phyloP scores from a whole-genome alignment of 768 basidiomycete genomes.

The Gyrodon lividus region DNA sequence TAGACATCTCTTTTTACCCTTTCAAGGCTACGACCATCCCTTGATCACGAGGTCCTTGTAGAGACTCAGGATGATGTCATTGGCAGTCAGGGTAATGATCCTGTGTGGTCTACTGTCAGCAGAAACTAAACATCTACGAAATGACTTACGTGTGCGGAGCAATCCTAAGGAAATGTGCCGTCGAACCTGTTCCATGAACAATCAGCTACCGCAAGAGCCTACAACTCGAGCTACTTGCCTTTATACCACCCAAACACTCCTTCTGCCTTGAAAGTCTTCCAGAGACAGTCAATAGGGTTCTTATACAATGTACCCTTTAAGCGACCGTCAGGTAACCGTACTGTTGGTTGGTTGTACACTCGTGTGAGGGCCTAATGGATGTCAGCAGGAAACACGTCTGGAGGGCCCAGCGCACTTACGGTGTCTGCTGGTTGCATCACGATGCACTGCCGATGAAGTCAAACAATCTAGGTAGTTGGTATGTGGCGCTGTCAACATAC shows the following conservation, averaged over 20 bases:
- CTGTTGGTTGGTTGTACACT: conserved; percentile 94
- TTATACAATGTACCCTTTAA: conserved; percentile 77
- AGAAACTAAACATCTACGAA: background rate
- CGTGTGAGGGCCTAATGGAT: conserved; percentile 73
- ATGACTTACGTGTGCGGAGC: conserved; percentile 81
- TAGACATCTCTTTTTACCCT: background rate
- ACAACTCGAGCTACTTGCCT: conserved; percentile 43
- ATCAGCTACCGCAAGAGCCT: background rate
- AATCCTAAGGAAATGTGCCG: conserved; percentile 90
- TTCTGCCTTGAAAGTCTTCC: conserved; percentile 92
- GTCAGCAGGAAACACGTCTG: background rate
- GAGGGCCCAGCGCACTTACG: conserved; percentile 41
- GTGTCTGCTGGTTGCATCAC: conserved; percentile 97
- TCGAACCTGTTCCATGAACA: conserved; percentile 57
- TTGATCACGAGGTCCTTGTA: conserved; percentile 48
- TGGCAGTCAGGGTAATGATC: conserved; percentile 87
- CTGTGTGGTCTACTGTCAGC: conserved; percentile 35
- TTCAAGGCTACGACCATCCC: conserved; percentile 10
- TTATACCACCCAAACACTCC: conserved; percentile 96
- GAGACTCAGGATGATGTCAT: conserved; percentile 71
- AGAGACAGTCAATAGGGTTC: conserved; percentile 93
- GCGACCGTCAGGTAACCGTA: conserved; percentile 65
- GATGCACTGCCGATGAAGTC: conserved; percentile 51
- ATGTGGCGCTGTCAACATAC: conserved; percentile 45
- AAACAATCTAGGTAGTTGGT: conserved; percentile 6